Evolutionary conservation across 2,329 filamentous ascomycete genomes (phyloP).

Genomic region (Neofusicoccum sp.): DNA sequence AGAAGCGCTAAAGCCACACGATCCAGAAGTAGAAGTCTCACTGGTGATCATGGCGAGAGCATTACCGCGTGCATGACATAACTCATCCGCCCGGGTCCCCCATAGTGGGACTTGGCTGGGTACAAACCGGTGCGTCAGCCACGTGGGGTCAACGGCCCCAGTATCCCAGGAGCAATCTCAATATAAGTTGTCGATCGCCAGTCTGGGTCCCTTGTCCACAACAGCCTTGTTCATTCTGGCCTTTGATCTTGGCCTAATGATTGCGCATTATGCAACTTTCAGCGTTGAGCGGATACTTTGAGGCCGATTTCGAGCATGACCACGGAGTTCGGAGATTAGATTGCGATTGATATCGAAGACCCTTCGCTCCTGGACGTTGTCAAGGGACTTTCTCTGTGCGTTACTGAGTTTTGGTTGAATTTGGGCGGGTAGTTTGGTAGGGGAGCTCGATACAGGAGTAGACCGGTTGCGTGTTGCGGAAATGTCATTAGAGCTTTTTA

Average conservation of each 20-base stretch:
- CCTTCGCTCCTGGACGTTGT: too few species aligned
- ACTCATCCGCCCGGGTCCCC: not conserved
- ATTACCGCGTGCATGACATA: not conserved
- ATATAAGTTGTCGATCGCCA: not conserved
- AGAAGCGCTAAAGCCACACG: slow-evolving; percentile 6
- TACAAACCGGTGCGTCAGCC: slow-evolving; percentile 13
- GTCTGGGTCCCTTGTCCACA: not conserved
- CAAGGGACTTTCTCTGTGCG: not conserved
- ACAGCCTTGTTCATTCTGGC: not conserved
- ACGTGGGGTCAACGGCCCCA: slow-evolving; percentile 11
- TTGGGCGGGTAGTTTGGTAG: not conserved
- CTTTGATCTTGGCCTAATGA: not conserved
- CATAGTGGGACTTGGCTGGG: not conserved
- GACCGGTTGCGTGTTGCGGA: not conserved
- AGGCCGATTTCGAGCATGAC: not conserved
- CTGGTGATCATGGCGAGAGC: not conserved
- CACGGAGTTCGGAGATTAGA: not conserved
- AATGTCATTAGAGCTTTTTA: not conserved
- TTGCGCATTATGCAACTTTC: not conserved
- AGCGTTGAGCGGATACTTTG: not conserved
- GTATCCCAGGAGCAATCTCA: slow-evolving; percentile 7
- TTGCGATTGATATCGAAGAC: not conserved
- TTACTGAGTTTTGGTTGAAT: not conserved
- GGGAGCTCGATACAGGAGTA: not conserved
- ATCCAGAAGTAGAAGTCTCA: not conserved